Evolutionary conservation across 768 basidiomycete genomes (phyloP).

Genomic region (Suillus fuscotomentosus): DNA sequence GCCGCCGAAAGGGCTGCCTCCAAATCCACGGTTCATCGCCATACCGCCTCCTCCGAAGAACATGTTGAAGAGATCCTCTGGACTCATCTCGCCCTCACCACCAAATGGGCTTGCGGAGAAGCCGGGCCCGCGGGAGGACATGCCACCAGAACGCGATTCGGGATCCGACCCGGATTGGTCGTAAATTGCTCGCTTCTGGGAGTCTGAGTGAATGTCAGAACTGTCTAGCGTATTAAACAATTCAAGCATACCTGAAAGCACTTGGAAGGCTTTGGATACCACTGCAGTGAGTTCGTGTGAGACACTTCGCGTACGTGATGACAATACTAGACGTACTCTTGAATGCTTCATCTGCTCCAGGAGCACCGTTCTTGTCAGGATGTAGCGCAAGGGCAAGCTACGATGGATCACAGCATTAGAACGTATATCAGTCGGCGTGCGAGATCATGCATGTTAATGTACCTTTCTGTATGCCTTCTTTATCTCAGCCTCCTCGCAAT

Average conservation of each 20-base stretch:
- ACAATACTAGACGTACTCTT: constrained; percentile 62
- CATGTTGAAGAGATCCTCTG: constrained; percentile 98
- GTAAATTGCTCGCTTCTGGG: constrained; percentile 85
- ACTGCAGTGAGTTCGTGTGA: constrained; percentile 45
- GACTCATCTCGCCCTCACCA: constrained; percentile 80
- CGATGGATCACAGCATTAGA: constrained; percentile 9
- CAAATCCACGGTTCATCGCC: constrained; percentile 42
- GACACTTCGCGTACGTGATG: constrained; percentile 1
- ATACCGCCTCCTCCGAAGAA: constrained; percentile 85
- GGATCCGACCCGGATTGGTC: constrained; percentile 88
- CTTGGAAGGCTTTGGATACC: constrained; percentile 97
- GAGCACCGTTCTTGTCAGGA: constrained; percentile 94
- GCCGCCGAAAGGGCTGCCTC: constrained; percentile 46
- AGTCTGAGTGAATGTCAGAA: constrained; percentile 44
- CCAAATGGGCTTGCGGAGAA: constrained; percentile 53
- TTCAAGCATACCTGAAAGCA: constrained; percentile 65
- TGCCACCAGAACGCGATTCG: constrained; percentile 75
- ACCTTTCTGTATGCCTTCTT: constrained; percentile 98
- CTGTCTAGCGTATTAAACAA: neutral
- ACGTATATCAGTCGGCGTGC: neutral
- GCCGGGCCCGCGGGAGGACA: constrained; percentile 52
- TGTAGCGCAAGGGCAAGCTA: constrained; percentile 88
- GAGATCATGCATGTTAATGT: constrained; percentile 21
- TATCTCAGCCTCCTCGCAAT: constrained; percentile 80
- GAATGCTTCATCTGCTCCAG: constrained; percentile 98